These are phyloP conservation scores for Primulina eburnea DNA, from an alignment of 257 asterid species.

Conservation along the genomic window DNA sequence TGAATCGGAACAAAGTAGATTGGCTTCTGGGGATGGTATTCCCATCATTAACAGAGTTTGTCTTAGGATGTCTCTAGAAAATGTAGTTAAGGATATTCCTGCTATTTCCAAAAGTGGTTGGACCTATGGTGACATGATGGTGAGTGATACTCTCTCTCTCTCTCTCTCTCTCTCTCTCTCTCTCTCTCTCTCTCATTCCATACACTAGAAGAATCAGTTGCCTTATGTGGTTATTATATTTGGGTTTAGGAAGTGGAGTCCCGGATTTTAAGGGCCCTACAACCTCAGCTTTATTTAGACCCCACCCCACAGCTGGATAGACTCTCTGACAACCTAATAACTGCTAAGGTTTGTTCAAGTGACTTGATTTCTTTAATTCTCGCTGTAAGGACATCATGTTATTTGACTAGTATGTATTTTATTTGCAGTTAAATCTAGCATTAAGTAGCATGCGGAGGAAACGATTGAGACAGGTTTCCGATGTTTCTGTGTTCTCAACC, in stretches of 20 bases:
- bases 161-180: conserved; percentile 24
- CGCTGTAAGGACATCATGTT: not conserved
- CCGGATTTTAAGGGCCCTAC: conserved; percentile 83
- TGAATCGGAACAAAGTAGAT: conserved; percentile 42
- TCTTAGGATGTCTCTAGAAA: conserved; percentile 87
- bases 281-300: conserved; percentile 80
- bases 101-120: conserved; percentile 71
- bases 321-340: conserved; percentile 44
- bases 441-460: conserved; percentile 66
- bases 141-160: conserved; percentile 37
- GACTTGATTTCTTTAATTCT: conserved; percentile 18
- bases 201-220: conserved; percentile 17
- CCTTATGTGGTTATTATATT: conserved; percentile 31
- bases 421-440: conserved; percentile 67
- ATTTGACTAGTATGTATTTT: conserved; percentile 22
- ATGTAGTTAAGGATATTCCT: conserved; percentile 91
- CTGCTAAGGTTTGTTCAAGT: conserved; percentile 51
- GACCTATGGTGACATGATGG: conserved; percentile 99
- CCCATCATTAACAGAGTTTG: conserved; percentile 60
- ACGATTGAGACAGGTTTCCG: conserved; percentile 64
- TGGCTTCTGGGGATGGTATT: conserved; percentile 43
- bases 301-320: conserved; percentile 73
- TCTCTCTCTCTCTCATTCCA: conserved; percentile 21
- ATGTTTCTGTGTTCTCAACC: conserved; percentile 48
- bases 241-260: conserved; percentile 91